Evolutionary conservation across 768 basidiomycete species (phyloP).

Genomic region (Hirschioporus abietinus): DNA sequence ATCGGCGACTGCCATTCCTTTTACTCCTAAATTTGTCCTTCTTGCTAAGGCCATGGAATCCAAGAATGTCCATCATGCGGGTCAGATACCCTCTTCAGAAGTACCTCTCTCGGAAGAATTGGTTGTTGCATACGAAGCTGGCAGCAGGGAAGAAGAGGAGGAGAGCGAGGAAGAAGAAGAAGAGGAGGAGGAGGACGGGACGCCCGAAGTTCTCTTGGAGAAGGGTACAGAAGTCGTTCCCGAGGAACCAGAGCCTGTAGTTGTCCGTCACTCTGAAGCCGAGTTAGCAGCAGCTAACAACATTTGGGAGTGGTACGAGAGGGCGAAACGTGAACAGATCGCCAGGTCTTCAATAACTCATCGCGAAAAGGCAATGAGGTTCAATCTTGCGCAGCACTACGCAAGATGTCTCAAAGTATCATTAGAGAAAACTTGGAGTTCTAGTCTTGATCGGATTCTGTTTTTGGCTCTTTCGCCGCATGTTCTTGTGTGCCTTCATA

Average conservation of each 20-base stretch:
- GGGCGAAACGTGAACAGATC: constrained; percentile 20
- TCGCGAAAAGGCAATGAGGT: constrained; percentile 18
- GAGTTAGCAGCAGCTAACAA: constrained; percentile 22
- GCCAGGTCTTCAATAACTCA: constrained; percentile 9
- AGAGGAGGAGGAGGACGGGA: constrained; percentile 8
- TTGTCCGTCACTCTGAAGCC: constrained; percentile 19
- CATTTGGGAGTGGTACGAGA: constrained; percentile 19
- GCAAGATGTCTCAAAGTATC: constrained; percentile 21
- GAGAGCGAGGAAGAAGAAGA: constrained; percentile 4
- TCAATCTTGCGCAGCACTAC: constrained; percentile 24
- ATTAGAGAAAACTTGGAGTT: constrained; percentile 20
- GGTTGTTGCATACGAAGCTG: background rate
- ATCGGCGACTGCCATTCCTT: constrained; percentile 23
- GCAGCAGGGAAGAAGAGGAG: constrained; percentile 4
- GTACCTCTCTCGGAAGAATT: background rate
- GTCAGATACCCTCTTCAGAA: constrained; percentile 14
- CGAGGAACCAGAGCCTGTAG: constrained; percentile 15
- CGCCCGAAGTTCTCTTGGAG: constrained; percentile 9
- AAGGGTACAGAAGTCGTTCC: constrained; percentile 12
- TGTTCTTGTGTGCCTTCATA: constrained; percentile 36
- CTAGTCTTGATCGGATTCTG: constrained; percentile 27
- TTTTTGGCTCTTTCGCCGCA: constrained; percentile 35
- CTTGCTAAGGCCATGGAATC: constrained; percentile 17
- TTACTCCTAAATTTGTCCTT: constrained; percentile 26
- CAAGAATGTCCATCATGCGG: constrained; percentile 12